Percentiles rank a stretch among this genome's conserved stretches.
These are phyloP conservation scores for Xylaria sp. DNA, from an alignment of 2,329 filamentous ascomycete species.

Conservation along the genomic window DNA sequence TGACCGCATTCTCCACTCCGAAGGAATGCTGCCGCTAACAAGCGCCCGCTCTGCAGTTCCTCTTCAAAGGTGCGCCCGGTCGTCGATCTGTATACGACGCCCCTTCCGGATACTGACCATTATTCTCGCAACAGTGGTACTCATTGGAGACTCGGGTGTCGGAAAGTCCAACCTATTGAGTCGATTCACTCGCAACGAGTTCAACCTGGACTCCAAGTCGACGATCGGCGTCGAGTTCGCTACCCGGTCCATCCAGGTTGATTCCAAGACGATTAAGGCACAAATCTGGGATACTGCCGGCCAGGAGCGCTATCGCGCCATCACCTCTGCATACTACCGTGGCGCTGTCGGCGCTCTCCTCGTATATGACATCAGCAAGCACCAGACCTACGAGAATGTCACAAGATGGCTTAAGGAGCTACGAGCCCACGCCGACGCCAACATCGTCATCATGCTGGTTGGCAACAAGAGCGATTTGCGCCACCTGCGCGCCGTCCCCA, in stretches of 20 bases:
- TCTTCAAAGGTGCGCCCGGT: slow-evolving; percentile 86
- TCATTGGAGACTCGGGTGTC: slow-evolving; percentile 99
- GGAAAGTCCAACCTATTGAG: slow-evolving; percentile 99
- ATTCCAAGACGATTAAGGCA: slow-evolving; percentile 99
- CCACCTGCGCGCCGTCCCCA: slow-evolving; percentile 95
- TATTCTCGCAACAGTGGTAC: slow-evolving; percentile 74
- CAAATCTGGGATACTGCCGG: slow-evolving; percentile 99
- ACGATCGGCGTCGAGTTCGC: slow-evolving; percentile 99
- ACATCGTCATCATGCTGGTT: slow-evolving; percentile 99
- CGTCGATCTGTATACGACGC: slow-evolving; percentile 39
- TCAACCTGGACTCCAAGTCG: slow-evolving; percentile 99
- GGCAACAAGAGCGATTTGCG: slow-evolving; percentile 99
- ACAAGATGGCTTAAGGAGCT: slow-evolving; percentile 99
- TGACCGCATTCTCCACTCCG: slow-evolving; percentile 43
- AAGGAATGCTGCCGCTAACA: slow-evolving; percentile 45
- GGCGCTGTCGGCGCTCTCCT: slow-evolving; percentile 96
- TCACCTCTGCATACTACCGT: slow-evolving; percentile 98
- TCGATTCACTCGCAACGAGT: slow-evolving; percentile 99
- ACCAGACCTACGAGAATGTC: slow-evolving; percentile 99
- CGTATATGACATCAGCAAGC: slow-evolving; percentile 99
- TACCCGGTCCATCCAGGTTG: slow-evolving; percentile 97
- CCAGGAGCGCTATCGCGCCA: slow-evolving; percentile 98
- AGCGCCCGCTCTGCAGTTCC: slow-evolving; percentile 73
- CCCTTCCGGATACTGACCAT: slow-evolving; percentile 43
- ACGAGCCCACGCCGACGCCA: slow-evolving; percentile 96